Evolutionary conservation across 441 rosid genomes (phyloP).

Genomic region (Geranium incanum): DNA sequence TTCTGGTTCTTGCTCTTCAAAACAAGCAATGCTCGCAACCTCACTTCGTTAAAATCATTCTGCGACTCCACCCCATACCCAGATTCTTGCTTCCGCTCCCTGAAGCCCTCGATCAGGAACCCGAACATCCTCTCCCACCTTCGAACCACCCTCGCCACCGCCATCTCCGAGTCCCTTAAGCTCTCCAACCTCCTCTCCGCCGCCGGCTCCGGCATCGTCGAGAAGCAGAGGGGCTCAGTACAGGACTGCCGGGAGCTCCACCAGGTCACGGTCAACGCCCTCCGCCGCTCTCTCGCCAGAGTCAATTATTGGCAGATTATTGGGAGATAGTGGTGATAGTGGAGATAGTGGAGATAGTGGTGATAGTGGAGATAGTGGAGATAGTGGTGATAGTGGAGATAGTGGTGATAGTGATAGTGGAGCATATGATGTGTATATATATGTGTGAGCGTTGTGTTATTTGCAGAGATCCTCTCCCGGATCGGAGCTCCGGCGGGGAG

Average conservation of each 20-base stretch:
- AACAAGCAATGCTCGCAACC: constrained; percentile 19
- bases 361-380: too few species aligned
- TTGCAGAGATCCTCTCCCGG: constrained; percentile 42
- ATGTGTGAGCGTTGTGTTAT: too few species aligned
- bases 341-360: too few species aligned
- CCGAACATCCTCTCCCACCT: constrained; percentile 49
- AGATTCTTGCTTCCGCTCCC: constrained; percentile 51
- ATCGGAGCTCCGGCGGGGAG: constrained; percentile 25
- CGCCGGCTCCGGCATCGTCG: constrained; percentile 34
- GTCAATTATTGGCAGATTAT: too few species aligned
- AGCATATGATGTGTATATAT: too few species aligned
- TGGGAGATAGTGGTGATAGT: too few species aligned
- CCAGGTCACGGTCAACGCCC: constrained; percentile 44
- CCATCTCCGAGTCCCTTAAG: constrained; percentile 54
- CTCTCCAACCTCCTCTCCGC: constrained; percentile 38
- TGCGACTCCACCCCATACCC: constrained; percentile 60
- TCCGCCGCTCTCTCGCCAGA: constrained; percentile 43
- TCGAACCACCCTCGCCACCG: constrained; percentile 53
- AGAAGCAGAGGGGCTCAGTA: constrained; percentile 61
- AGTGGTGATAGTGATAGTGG: too few species aligned
- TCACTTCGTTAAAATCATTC: constrained; percentile 30
- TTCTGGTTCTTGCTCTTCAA: constrained; percentile 24
- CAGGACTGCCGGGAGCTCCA: constrained; percentile 77
- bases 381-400: too few species aligned
- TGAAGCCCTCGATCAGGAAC: constrained; percentile 56